phyloP scores from a whole-genome alignment of 2,329 filamentous ascomycete species.

The Grosmannia clavigera region DNA sequence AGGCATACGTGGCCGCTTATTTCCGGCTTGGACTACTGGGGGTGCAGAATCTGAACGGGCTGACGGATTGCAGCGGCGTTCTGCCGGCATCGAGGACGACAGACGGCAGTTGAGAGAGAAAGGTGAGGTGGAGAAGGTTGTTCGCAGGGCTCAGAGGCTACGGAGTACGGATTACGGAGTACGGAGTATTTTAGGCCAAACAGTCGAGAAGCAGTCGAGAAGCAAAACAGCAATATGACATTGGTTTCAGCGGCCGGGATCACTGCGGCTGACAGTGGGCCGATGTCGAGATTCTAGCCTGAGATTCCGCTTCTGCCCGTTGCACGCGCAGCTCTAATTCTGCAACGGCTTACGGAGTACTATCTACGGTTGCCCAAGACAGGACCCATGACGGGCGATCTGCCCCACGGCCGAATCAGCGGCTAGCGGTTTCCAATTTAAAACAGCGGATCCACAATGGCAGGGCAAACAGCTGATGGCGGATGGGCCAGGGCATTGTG shows the following conservation, averaged over 20 bases:
- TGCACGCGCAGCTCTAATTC: not conserved
- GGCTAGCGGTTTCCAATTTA: not conserved
- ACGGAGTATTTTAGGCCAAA: not conserved
- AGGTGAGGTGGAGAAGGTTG: not conserved
- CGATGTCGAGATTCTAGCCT: not conserved
- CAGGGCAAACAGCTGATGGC: not conserved
- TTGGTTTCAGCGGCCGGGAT: not conserved
- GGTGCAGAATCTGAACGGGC: constrained; percentile 41
- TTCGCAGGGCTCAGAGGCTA: too few species aligned
- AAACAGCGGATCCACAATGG: not conserved
- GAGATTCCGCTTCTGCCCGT: not conserved
- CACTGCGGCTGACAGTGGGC: not conserved
- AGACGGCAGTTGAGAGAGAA: not conserved
- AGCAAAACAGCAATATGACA: not conserved
- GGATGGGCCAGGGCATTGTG: not conserved
- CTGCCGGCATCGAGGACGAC: not conserved
- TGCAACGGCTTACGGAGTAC: not conserved
- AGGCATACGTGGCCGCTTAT: constrained; percentile 41
- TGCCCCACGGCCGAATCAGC: not conserved
- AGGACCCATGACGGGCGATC: not conserved
- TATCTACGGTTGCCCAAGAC: too few species aligned
- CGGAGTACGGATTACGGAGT: too few species aligned
- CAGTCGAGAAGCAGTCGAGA: not conserved
- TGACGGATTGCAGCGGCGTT: constrained; percentile 14
- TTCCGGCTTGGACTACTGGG: constrained; percentile 41